Percentiles rank a stretch among this genome's conserved stretches.
These are phyloP conservation scores for Ogataea pini DNA, from an alignment of 805 yeast genomes.

Conservation along the genomic window DNA sequence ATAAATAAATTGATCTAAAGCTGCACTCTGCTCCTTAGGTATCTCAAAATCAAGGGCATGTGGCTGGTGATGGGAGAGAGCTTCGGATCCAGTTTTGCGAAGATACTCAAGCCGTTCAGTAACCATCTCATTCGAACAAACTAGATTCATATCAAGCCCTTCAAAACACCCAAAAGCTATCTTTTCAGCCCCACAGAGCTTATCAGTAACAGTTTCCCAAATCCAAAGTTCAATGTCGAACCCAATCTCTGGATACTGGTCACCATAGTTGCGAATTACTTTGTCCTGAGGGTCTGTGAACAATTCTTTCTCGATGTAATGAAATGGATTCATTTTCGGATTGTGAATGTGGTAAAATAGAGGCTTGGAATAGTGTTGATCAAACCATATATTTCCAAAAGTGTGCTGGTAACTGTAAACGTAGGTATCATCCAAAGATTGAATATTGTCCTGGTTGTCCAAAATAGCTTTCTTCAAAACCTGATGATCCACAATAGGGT, in stretches of 20 bases:
- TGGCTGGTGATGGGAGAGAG: slow-evolving; percentile 5
- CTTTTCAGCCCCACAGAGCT: slow-evolving; percentile 24
- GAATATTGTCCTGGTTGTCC: slow-evolving; percentile 8
- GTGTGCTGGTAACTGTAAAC: slow-evolving; percentile 24
- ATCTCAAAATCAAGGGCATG: neutral
- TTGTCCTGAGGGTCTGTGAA: slow-evolving; percentile 19
- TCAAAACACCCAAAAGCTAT: slow-evolving; percentile 24
- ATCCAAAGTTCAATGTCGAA: slow-evolving; percentile 28
- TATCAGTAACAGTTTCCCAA: slow-evolving; percentile 26
- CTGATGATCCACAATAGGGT: slow-evolving; percentile 30
- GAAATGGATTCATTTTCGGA: slow-evolving; percentile 52
- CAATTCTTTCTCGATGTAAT: slow-evolving; percentile 17
- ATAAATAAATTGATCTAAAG: slow-evolving; percentile 14
- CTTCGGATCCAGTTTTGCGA: slow-evolving; percentile 18
- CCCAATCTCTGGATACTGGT: slow-evolving; percentile 17
- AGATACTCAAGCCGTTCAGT: slow-evolving; percentile 30
- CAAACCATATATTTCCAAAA: slow-evolving; percentile 19
- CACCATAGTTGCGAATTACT: slow-evolving; percentile 24
- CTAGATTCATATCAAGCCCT: slow-evolving; percentile 15
- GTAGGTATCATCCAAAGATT: slow-evolving; percentile 11
- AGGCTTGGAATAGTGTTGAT: slow-evolving; percentile 18
- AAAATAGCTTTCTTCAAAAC: slow-evolving; percentile 19
- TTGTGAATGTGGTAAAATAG: slow-evolving; percentile 44
- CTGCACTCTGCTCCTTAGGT: slow-evolving; percentile 7
- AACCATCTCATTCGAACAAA: slow-evolving; percentile 26